Evolutionary conservation across 2,329 filamentous ascomycete species (phyloP).

Genomic region (Sclerotinia nivalis): DNA sequence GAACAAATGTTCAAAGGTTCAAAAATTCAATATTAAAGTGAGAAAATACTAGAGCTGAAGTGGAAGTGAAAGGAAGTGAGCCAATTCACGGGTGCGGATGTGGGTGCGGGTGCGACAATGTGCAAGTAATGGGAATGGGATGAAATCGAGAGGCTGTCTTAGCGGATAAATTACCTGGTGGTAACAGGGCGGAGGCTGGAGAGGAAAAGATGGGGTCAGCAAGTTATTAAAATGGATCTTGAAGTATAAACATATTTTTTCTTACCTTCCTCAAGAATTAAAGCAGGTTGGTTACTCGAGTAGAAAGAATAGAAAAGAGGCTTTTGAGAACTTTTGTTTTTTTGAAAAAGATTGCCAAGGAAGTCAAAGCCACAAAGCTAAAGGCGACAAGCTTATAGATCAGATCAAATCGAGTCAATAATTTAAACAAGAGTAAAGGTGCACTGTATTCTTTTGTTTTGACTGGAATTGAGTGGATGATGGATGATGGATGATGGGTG

Average conservation of each 20-base stretch:
- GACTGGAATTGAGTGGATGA: not conserved
- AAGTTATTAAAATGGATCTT: not conserved
- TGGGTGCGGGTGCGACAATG: not conserved
- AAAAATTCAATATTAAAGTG: not conserved
- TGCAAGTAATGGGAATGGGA: not conserved
- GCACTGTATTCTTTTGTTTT: not conserved
- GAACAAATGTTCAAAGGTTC: not conserved
- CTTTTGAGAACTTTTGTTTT: not conserved
- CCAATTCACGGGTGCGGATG: not conserved
- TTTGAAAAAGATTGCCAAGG: not conserved
- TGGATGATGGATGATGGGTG: not conserved
- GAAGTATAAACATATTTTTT: not conserved
- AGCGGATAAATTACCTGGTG: not conserved
- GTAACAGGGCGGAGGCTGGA: slow-evolving; percentile 7
- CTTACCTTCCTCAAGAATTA: not conserved
- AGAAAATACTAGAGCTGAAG: not conserved
- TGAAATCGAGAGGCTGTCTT: slow-evolving; percentile 13
- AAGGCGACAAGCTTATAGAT: no score
- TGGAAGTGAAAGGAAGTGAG: not conserved
- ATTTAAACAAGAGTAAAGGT: no score
- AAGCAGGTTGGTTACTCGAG: no score
- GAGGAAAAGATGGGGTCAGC: slow-evolving; percentile 5
- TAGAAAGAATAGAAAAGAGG: not conserved
- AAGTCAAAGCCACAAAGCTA: not conserved
- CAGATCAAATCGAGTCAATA: not conserved